Evolutionary conservation across 2,329 filamentous ascomycete species (phyloP), one percentile per base, ranked within the genome.

Genomic region (Microdochium nivale): DNA sequence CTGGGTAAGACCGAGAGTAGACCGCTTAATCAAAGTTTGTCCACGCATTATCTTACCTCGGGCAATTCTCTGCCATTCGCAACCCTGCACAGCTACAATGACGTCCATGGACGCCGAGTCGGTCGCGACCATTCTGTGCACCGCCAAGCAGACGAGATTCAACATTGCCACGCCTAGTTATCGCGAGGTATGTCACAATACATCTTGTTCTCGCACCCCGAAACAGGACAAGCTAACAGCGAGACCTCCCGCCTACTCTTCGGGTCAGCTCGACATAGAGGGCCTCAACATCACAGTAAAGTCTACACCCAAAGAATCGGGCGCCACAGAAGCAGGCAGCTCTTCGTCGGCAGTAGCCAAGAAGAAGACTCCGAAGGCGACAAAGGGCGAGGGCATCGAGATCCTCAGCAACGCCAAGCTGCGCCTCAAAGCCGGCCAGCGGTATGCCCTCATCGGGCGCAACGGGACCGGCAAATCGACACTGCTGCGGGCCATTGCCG

Each of bases 401-500:
- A 79, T 95, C 5, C 73, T 95, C 2, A 74, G 73, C 10, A 81
- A 86, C 64, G 86, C 86, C 1, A 83, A 83, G 52, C 69, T 95
- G 33, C 80, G 83, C 24, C 70, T 95, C 2, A 88, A 92, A 57
- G 80, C 83, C 49, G 85, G 87, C 0, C 75, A 83, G 47, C 78
- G 87, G 54, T 95, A 95, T 72, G 88, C 88, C 0, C 72, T 95
- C 1, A 74, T 92, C 21, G 90, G 89, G 0, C 78, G 87, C 7
- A 95, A 95, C 67, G 89, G 89, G 1, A 86, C 84, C 2, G 90
- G 89, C 5, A 95, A 95, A 63, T 91, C 87, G 3, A 84, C 87
- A 0, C 69, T 92, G 7, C 71, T 94, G 16, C 81, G 81, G 60
- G 88, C 89, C 1, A 83, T 95, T 58, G 85, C 83, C 3, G 83